phyloP scores from a whole-genome alignment of 176 grass and related monocot genomes.

The Hyparrhenia diplandra region DNA sequence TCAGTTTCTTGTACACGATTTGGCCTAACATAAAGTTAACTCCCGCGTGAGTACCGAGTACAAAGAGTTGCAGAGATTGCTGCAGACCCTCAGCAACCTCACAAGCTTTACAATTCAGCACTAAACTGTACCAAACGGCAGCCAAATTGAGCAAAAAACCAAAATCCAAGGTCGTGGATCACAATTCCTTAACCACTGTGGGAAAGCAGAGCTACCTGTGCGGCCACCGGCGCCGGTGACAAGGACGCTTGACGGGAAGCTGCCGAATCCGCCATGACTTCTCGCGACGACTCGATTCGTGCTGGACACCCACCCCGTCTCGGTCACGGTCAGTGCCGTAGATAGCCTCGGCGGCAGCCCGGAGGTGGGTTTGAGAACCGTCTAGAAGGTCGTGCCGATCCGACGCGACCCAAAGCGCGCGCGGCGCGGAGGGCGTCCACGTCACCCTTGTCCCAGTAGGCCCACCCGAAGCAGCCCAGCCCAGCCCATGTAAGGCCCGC shows the following conservation, averaged over 20 bases:
- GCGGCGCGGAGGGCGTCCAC: too few species aligned
- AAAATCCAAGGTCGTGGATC: neutral
- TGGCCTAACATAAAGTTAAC: slow-evolving; percentile 42
- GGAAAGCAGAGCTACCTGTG: slow-evolving; percentile 34
- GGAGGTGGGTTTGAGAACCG: neutral
- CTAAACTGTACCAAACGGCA: neutral
- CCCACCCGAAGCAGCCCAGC: neutral
- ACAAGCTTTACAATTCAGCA: neutral
- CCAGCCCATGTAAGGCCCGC: neutral
- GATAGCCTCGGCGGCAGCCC: neutral
- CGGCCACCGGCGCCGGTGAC: slow-evolving; percentile 69
- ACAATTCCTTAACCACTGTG: neutral
- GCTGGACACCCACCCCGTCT: neutral
- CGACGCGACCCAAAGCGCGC: neutral
- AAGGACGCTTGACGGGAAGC: slow-evolving; percentile 56
- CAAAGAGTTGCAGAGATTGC: neutral
- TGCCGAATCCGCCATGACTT: slow-evolving; percentile 52
- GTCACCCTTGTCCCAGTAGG: too few species aligned
- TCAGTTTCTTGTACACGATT: slow-evolving; percentile 67
- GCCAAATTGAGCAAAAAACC: neutral
- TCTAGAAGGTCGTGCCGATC: slow-evolving; percentile 33
- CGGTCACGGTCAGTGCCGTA: neutral
- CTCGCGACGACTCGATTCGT: neutral
- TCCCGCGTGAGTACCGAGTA: neutral
- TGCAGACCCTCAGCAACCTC: neutral